Evolutionary conservation across 495 filamentous ascomycete species (phyloP).

Genomic region (Xylaria castorea): DNA sequence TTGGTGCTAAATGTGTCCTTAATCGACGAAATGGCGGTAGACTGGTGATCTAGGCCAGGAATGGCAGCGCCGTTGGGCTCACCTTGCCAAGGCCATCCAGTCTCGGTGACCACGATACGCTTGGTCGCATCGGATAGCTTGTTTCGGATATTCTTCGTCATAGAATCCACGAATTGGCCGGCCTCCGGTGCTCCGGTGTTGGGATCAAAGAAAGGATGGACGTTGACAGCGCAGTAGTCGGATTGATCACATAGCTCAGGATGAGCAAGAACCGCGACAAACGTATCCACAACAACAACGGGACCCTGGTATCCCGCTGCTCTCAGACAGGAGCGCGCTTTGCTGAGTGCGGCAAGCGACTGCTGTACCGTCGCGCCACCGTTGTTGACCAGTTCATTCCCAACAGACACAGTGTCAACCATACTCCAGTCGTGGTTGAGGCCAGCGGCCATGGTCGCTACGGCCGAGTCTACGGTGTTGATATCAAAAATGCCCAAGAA

Average conservation of each 20-base stretch:
- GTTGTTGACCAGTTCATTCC: constrained; percentile 80
- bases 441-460: constrained; percentile 58
- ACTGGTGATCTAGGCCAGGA: constrained; percentile 68
- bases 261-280: constrained; percentile 67
- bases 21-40: constrained; percentile 67
- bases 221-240: constrained; percentile 82
- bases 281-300: constrained; percentile 82
- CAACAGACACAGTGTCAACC: constrained; percentile 75
- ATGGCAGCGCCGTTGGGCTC: constrained; percentile 67
- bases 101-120: constrained; percentile 66
- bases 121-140: constrained; percentile 43
- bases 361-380: constrained; percentile 57
- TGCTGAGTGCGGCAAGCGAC: constrained; percentile 61
- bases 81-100: constrained; percentile 82
- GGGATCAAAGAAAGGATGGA: constrained; percentile 83
- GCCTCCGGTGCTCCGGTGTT: constrained; percentile 61
- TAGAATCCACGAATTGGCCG: constrained; percentile 67
- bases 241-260: constrained; percentile 73
- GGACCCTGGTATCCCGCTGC: constrained; percentile 71
- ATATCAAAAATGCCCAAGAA: constrained; percentile 78
- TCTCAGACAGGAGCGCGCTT: constrained; percentile 64
- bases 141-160: constrained; percentile 54
- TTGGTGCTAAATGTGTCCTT: constrained; percentile 56
- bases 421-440: constrained; percentile 64
- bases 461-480: constrained; percentile 57